phyloP scores from a whole-genome alignment of 2,329 filamentous ascomycete species.

The Ophiostoma ips region DNA sequence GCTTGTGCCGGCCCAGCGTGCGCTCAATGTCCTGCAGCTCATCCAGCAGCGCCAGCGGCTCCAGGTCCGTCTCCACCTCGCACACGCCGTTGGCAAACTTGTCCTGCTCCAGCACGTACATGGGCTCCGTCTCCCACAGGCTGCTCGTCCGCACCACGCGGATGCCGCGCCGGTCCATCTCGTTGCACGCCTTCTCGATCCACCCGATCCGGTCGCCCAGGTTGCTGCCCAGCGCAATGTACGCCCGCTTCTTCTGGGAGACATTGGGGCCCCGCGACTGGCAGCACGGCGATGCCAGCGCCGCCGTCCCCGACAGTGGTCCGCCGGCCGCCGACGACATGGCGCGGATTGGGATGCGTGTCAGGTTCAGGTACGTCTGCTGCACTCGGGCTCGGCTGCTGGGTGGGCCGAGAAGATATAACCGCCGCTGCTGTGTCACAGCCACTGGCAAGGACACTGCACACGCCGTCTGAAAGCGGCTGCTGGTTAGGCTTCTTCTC shows the following conservation, averaged over 20 bases:
- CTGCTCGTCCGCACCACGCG: slow-evolving; percentile 67
- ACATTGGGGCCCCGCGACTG: neutral
- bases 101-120: slow-evolving; percentile 88
- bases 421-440: no score
- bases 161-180: slow-evolving; percentile 63
- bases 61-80: slow-evolving; percentile 69
- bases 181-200: slow-evolving; percentile 71
- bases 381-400: no score
- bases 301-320: neutral
- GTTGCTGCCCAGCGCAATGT: slow-evolving; percentile 86
- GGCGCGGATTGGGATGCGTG: neutral
- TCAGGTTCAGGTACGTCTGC: no score
- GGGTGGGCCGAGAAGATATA: no score
- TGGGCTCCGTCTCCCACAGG: slow-evolving; percentile 88
- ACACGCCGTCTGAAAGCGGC: neutral
- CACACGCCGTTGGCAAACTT: slow-evolving; percentile 86
- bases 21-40: slow-evolving; percentile 74
- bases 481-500: neutral
- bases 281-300: slow-evolving; percentile 6
- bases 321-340: slow-evolving; percentile 2
- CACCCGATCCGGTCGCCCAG: slow-evolving; percentile 70
- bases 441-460: neutral
- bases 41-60: slow-evolving; percentile 64
- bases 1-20: slow-evolving; percentile 62
- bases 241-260: slow-evolving; percentile 37